These are phyloP conservation scores for Cupressus sempervirens DNA, from an alignment of 75 land plant genomes.

Conservation along the genomic window DNA sequence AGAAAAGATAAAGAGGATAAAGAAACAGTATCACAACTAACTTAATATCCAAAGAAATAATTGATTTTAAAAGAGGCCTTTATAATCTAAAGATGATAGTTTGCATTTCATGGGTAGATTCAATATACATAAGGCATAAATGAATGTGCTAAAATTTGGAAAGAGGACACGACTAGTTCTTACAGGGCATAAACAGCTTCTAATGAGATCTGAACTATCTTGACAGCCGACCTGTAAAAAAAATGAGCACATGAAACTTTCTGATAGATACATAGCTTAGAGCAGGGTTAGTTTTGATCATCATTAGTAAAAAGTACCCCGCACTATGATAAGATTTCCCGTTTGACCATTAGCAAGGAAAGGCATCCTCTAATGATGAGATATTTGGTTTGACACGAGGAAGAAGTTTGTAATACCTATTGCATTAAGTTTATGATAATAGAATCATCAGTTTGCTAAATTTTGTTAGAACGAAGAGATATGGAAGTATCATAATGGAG, in stretches of 20 bases:
- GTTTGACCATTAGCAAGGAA: background rate
- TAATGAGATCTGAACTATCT: constrained; percentile 30
- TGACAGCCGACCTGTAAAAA: constrained; percentile 13
- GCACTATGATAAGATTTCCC: background rate
- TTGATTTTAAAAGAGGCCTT: background rate
- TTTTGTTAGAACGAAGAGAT: background rate
- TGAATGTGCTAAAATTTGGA: background rate
- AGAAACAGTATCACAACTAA: background rate
- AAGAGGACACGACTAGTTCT: background rate
- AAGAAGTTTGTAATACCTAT: background rate
- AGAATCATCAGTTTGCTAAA: background rate
- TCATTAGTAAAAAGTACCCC: background rate
- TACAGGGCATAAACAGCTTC: constrained; percentile 52
- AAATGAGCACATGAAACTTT: background rate
- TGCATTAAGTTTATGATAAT: background rate
- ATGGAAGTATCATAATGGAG: background rate
- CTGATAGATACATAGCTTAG: background rate
- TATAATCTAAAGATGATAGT: background rate
- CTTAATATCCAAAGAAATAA: background rate
- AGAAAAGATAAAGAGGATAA: background rate
- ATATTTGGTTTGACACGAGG: background rate
- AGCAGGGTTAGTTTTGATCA: background rate
- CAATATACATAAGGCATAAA: background rate
- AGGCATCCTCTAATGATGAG: background rate
- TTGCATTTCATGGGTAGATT: background rate